A percentile compares a stretch with the other conserved stretches of the same genome.
These are phyloP conservation scores for Mycothermus thermophilus DNA, from an alignment of 495 filamentous ascomycete genomes.

Conservation along the genomic window DNA sequence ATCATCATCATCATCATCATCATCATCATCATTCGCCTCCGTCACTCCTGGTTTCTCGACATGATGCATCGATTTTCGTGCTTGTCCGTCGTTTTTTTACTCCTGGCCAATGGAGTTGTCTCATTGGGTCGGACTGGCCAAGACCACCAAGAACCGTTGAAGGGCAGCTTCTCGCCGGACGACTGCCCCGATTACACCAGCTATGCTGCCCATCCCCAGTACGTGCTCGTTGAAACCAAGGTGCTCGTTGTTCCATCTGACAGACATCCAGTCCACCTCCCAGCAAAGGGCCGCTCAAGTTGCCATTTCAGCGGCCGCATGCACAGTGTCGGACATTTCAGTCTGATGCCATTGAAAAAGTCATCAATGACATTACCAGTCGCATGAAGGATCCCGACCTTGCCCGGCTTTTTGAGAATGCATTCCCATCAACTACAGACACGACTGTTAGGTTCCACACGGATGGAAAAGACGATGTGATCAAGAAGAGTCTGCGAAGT, in stretches of 20 bases:
- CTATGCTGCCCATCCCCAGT: constrained; percentile 37
- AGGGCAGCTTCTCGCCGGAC: constrained; percentile 6
- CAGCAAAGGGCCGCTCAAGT: constrained; percentile 60
- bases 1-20: too few relatives aligned
- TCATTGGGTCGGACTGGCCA: too few relatives aligned
- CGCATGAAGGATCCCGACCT: constrained; percentile 79
- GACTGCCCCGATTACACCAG: constrained; percentile 42
- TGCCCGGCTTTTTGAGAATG: constrained; percentile 86
- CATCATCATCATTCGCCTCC: too few relatives aligned
- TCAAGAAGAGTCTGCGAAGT: constrained; percentile 10
- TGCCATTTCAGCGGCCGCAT: constrained; percentile 84
- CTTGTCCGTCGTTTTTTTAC: constrained; percentile 9
- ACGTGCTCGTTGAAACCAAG: constrained; percentile 1
- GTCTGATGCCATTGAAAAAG: constrained; percentile 70
- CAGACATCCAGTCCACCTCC: constrained; percentile 45
- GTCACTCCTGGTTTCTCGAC: background rate
- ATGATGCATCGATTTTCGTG: constrained; percentile 8
- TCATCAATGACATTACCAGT: constrained; percentile 67
- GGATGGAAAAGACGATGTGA: constrained; percentile 26
- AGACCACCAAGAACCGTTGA: constrained; percentile 14
- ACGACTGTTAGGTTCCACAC: constrained; percentile 64
- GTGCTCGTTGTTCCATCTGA: background rate
- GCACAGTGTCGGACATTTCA: constrained; percentile 75
- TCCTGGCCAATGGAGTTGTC: too few relatives aligned
- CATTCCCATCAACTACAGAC: constrained; percentile 92